Base-by-base conservation (phyloP, 768 basidiomycete genomes). In the Pholiota conissans region DNA sequence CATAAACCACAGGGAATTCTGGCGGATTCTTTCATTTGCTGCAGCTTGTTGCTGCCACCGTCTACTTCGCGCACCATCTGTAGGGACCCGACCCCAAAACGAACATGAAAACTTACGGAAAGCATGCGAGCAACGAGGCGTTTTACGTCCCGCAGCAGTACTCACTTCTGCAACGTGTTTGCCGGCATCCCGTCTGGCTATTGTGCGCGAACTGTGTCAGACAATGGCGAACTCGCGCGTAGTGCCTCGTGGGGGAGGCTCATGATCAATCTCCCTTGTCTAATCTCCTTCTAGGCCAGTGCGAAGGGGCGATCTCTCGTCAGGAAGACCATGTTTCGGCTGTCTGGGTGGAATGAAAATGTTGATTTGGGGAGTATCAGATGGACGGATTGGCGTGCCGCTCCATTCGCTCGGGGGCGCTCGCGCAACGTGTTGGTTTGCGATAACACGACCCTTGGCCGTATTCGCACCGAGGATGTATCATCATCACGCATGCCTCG, bases 401-500 rank as follows among this genome's bases (percentile, higher is more conserved):
- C 37, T 8, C 9, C 10, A 40, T 9, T 24, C 35, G n/a, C n/a
- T 20, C n/a, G 56, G 24, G 30, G 42, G 50, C 30, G 32, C 57
- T 18, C 18, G 28, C 34, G 55, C 52, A 64, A 61, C 63, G 63
- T 64, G 63, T 59, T 61, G 27, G 51, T 60, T 52, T 55, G 56
- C 55, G 61, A 59, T 56, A 58, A 61, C 62, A 56, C 61, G 61
- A 61, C 58, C 57, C 35, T 56, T 11, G 20, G 40, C 32, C 27
- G n/a, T n/a, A 42, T 49, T 29, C 51, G 55, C 56, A 30, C 52
- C 55, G 39, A 30, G n/a, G 3, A 26, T 39, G 18, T 52, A 30
- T 52, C 57, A 42, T n/a, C 42, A 47, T 50, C 50, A 39, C 54
- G 58, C 63, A n/a, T 63, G 76, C 77, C 78, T 77, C 76, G 69